phyloP scores from a whole-genome alignment of 495 filamentous ascomycete genomes.

The Aspergillus diversus region DNA sequence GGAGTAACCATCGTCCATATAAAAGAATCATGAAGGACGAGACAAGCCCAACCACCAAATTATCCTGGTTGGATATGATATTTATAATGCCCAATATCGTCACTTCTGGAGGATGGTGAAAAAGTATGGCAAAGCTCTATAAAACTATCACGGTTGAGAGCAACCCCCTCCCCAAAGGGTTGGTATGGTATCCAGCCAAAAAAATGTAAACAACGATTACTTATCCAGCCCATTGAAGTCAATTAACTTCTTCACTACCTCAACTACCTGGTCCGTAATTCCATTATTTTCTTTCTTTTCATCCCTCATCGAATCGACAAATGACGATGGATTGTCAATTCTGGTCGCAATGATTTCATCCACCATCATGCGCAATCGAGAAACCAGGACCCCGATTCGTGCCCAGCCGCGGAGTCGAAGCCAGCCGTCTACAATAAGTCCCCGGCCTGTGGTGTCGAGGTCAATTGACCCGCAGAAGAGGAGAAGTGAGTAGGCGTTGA shows the following conservation, averaged over 20 bases:
- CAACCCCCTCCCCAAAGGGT: no score
- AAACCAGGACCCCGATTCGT: constrained; percentile 87
- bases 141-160: no score
- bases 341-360: constrained; percentile 78
- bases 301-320: constrained; percentile 42
- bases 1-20: not conserved
- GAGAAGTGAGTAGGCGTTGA: constrained; percentile 87
- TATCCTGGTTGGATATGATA: no score
- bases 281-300: constrained; percentile 20
- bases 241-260: constrained; percentile 74
- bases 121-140: no score
- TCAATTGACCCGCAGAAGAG: constrained; percentile 86
- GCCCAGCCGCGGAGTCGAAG: constrained; percentile 90
- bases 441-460: constrained; percentile 85
- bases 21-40: no score
- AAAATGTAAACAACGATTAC: constrained; percentile 29
- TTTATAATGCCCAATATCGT: no score
- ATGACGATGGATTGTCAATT: constrained; percentile 69
- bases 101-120: no score
- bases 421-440: constrained; percentile 93
- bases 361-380: constrained; percentile 79
- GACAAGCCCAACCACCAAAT: no score
- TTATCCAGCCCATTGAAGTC: constrained; percentile 87
- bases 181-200: not conserved
- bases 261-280: constrained; percentile 69